phyloP scores from a whole-genome alignment of 805 yeast genomes.

The Myxozyma geophila region DNA sequence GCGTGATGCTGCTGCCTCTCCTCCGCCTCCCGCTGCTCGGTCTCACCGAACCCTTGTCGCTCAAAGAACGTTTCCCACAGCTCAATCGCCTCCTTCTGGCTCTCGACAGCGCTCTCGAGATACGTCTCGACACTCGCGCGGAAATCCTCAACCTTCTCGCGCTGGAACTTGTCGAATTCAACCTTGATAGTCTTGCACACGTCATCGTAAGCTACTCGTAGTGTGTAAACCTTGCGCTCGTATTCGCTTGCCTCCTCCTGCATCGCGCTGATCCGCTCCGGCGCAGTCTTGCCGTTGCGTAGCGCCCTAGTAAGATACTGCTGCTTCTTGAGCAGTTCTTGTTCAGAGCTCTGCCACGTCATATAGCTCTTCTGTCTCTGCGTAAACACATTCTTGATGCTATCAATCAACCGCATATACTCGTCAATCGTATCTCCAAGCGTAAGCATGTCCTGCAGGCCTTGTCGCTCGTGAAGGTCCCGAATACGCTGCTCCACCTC shows the following conservation, averaged over 20 bases:
- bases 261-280: conserved; percentile 63
- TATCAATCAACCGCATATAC: conserved; percentile 75
- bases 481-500: conserved; percentile 71
- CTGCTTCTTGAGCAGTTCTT: conserved; percentile 55
- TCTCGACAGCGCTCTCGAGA: conserved; percentile 86
- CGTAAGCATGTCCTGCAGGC: conserved; percentile 83
- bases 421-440: conserved; percentile 88
- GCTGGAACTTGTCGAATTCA: conserved; percentile 72
- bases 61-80: conserved; percentile 68
- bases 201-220: conserved; percentile 63
- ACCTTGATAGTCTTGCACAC: conserved; percentile 67
- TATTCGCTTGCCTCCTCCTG: conserved; percentile 63
- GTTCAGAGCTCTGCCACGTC: conserved; percentile 52
- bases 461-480: conserved; percentile 75
- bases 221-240: conserved; percentile 57
- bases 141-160: conserved; percentile 78
- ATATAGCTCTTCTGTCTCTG: conserved; percentile 67
- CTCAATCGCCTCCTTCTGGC: conserved; percentile 78
- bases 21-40: conserved; percentile 24
- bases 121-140: conserved; percentile 87
- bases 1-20: conserved; percentile 11
- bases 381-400: conserved; percentile 72
- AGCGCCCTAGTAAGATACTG: conserved; percentile 52
- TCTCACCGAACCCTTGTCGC: conserved; percentile 39
- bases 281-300: conserved; percentile 56